A percentile compares a stretch with the other conserved stretches of the same genome.
phyloP scores from a whole-genome alignment of 1,284 basidiomycete genomes.

The Uromyces viciae-fabae region DNA sequence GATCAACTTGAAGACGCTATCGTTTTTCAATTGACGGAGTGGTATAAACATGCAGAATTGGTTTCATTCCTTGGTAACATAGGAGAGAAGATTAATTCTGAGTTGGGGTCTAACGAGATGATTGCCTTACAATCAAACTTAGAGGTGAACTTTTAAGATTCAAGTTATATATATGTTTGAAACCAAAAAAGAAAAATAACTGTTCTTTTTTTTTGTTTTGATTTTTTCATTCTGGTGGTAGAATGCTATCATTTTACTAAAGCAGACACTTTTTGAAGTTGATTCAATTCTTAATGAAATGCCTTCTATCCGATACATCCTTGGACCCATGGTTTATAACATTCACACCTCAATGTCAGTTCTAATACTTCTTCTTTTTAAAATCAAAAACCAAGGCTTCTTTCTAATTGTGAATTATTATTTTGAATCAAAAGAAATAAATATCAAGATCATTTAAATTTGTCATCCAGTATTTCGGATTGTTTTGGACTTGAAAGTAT shows the following conservation, averaged over 20 bases:
- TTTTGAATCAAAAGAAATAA: no score
- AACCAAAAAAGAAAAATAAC: no score
- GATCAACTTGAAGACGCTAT: neutral
- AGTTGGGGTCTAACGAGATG: no score
- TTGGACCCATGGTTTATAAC: slow-evolving; percentile 31
- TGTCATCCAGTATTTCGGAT: no score
- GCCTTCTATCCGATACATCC: slow-evolving; percentile 7
- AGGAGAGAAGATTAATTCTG: neutral
- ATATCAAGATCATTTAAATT: no score
- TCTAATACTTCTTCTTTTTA: no score
- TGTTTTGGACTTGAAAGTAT: slow-evolving; percentile 11
- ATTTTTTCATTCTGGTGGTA: neutral
- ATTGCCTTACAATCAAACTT: no score
- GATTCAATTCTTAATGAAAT: slow-evolving; percentile 4
- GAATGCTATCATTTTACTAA: neutral
- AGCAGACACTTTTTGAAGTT: neutral
- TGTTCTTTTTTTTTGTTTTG: no score
- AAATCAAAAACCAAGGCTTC: no score
- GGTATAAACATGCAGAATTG: slow-evolving; percentile 26
- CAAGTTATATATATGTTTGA: no score
- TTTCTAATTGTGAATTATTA: no score
- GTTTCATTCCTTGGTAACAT: slow-evolving; percentile 9
- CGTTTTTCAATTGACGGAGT: slow-evolving; percentile 11
- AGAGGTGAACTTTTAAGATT: no score
- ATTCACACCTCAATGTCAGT: slow-evolving; percentile 1